A percentile compares a stretch with the other conserved stretches of the same genome.
phyloP scores from a whole-genome alignment of 129 eudicot species.

The Ambrosia trifida region DNA sequence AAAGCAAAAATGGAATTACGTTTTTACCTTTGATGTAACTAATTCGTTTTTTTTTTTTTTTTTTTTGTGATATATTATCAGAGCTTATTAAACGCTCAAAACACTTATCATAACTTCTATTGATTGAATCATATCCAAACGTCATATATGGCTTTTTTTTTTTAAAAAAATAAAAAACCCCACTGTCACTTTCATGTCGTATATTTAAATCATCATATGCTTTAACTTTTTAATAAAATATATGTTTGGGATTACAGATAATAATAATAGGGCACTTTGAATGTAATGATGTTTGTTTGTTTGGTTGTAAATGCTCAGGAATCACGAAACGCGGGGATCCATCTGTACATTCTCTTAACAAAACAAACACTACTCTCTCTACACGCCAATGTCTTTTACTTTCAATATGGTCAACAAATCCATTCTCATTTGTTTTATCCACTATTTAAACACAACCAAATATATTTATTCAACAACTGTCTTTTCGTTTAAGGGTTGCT shows the following conservation, averaged over 20 bases:
- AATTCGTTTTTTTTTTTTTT: background rate
- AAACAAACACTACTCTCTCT: background rate
- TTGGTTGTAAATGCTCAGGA: conserved; percentile 24
- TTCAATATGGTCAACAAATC: conserved; percentile 26
- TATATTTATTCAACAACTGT: background rate
- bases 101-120: too few species aligned
- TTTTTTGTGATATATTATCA: too few species aligned
- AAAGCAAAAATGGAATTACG: background rate
- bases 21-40: background rate
- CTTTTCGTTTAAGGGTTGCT: background rate
- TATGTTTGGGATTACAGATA: conserved; percentile 1
- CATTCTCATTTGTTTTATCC: conserved; percentile 13
- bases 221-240: too few species aligned
- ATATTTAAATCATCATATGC: too few species aligned
- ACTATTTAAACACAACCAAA: background rate
- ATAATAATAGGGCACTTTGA: background rate
- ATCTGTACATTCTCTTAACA: conserved; percentile 26
- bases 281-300: background rate
- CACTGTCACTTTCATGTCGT: too few species aligned
- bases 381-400: conserved; percentile 24
- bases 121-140: too few species aligned
- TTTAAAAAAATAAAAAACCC: too few species aligned
- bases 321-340: conserved; percentile 35
- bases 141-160: too few species aligned
- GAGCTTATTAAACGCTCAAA: too few species aligned